Evolutionary conservation across 208 protist genomes (phyloP).

Genomic region (Angomonas ambiguus): DNA sequence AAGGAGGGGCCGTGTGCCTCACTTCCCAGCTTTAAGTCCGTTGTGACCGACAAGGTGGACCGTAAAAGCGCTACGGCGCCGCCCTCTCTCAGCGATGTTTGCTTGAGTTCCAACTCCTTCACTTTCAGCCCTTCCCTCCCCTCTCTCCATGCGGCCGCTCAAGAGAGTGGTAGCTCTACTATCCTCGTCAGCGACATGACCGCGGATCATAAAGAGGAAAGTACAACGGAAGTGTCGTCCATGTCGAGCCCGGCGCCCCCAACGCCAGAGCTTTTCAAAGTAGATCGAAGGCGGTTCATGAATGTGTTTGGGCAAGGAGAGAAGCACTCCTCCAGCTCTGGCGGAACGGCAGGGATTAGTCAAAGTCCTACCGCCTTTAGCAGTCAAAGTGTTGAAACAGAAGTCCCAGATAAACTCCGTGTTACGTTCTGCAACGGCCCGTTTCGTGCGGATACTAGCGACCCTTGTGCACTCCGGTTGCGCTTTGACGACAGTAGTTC

Average conservation of each 20-base stretch:
- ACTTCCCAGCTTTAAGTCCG: not conserved
- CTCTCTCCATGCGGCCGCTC: not conserved
- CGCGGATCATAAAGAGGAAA: not conserved
- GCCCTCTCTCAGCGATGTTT: conserved; percentile 22
- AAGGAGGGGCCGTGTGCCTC: not conserved
- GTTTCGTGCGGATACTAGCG: not conserved
- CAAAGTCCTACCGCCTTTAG: not conserved
- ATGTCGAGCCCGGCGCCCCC: not conserved
- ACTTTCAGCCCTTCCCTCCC: conserved; percentile 15
- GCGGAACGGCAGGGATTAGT: not conserved
- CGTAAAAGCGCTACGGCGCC: not conserved
- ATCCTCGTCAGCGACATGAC: not conserved
- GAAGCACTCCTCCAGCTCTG: not conserved
- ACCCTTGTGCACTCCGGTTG: not conserved
- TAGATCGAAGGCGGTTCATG: not conserved
- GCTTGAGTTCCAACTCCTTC: conserved; percentile 20
- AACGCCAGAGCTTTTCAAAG: not conserved
- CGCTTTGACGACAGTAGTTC: not conserved
- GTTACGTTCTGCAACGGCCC: too few species aligned
- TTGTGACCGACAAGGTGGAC: not conserved
- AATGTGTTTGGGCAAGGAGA: not conserved
- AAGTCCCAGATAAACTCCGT: too few species aligned
- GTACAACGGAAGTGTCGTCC: not conserved
- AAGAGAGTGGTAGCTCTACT: not conserved
- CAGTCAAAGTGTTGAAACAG: not conserved